These are phyloP conservation scores for Glarea lozoyensis DNA, from an alignment of 495 filamentous ascomycete genomes.

Conservation along the genomic window DNA sequence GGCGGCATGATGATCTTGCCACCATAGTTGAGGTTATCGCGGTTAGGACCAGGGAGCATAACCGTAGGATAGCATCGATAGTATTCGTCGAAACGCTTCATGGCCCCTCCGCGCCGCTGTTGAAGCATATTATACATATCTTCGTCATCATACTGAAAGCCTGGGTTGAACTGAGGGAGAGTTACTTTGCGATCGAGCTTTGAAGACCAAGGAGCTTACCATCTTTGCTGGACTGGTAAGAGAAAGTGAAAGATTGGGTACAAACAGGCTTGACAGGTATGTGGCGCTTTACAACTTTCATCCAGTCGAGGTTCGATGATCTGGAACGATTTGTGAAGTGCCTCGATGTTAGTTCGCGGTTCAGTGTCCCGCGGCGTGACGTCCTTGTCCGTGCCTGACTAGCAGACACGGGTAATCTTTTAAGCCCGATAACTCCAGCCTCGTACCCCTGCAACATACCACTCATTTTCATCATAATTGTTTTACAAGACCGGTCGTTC, in stretches of 20 bases:
- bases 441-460: too few species aligned
- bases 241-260: too few species aligned
- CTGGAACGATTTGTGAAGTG: too few species aligned
- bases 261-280: too few species aligned
- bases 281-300: too few species aligned
- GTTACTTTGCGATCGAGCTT: neutral
- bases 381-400: too few species aligned
- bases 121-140: constrained; percentile 39
- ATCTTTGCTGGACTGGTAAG: constrained; percentile 16
- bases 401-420: too few species aligned
- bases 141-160: constrained; percentile 45
- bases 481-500: constrained; percentile 4
- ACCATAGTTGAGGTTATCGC: constrained; percentile 86
- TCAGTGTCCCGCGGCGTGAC: too few species aligned
- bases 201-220: constrained; percentile 11
- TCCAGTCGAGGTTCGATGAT: too few species aligned
- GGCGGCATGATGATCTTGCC: constrained; percentile 96
- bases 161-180: constrained; percentile 25
- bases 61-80: constrained; percentile 90
- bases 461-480: too few species aligned
- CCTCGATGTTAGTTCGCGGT: too few species aligned
- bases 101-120: constrained; percentile 2
- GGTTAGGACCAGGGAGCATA: constrained; percentile 89
- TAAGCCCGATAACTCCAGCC: too few species aligned
- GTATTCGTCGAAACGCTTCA: constrained; percentile 83